Base-by-base conservation (phyloP, 2,329 filamentous ascomycete species). In the Purpureocillium lavendulum region DNA sequence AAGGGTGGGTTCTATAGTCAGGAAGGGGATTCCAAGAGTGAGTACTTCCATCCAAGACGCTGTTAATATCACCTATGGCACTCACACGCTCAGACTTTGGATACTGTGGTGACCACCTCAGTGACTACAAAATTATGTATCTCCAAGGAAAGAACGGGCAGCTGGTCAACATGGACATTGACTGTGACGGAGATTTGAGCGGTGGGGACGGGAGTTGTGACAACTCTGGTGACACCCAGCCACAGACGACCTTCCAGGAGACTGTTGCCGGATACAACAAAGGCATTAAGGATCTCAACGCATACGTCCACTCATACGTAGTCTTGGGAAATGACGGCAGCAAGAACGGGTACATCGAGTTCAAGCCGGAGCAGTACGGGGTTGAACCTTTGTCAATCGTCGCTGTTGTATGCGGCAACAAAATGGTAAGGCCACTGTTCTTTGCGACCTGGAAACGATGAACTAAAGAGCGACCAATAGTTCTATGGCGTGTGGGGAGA, bases 401-500 rank as follows among this genome's bases (percentile, higher is more conserved):
- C 49, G 72, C 71, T 0, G 70, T 77, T 6, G 66, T 77, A 6
- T 78, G 74, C 41, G 63, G 64, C 10, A 56, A 64, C 16, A 58
- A 72, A 45, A 50, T 75, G 53, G 65, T 65, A 43, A 42, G 50
- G 17, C 13, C 9, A 21, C 31, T 14, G 4, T 13, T 6, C 14
- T 30, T 14, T 32, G 15, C 13, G n/a, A n/a, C 10, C 9, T n/a
- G 9, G 29, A n/a, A 30, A 10, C 9, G 29, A n/a, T 32, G 15
- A 32, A n/a, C 13, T 12, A 28, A 75, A 69, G 70, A 71, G 70
- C 11, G 71, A 26, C 21, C 21, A 26, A 26, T 21, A 72, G 67
- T 61, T 69, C 46, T 80, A 79, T 49, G 75, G 73, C 8, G 58
- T 80, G 36, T 80, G 74, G 75, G 77, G 74, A 15, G 75, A 81